Conservation (phyloP, 2,329 filamentous ascomycete genomes). For the Chaetomiaceae sp. region DNA sequence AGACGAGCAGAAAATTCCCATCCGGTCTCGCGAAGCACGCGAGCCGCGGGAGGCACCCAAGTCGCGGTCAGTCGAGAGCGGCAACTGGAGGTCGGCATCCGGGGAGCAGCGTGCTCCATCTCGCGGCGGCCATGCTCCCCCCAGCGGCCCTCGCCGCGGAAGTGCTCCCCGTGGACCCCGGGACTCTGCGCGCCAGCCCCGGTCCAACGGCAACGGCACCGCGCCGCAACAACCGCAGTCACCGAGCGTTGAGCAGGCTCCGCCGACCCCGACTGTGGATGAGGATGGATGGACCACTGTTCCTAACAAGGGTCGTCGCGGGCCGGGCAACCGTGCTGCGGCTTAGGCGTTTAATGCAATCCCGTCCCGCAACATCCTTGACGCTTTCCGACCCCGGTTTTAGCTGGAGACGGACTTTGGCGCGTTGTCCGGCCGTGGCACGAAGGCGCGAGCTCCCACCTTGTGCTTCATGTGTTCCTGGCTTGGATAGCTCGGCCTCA, state of each 20-base stretch:
- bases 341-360: slow-evolving; percentile 14
- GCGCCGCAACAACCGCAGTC: slow-evolving; percentile 32
- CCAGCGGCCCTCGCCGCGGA: slow-evolving; percentile 38
- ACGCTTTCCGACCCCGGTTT: too few species aligned
- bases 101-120: slow-evolving; percentile 42
- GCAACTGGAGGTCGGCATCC: slow-evolving; percentile 54
- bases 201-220: slow-evolving; percentile 41
- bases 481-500: slow-evolving; percentile 20
- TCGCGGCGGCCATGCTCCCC: slow-evolving; percentile 33
- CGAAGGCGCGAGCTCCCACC: slow-evolving; percentile 3
- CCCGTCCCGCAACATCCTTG: too few species aligned
- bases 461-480: slow-evolving; percentile 7
- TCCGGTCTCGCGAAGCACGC: slow-evolving; percentile 33
- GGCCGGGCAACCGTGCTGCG: slow-evolving; percentile 17
- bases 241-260: slow-evolving; percentile 29
- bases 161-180: slow-evolving; percentile 39
- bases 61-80: slow-evolving; percentile 51
- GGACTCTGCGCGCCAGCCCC: slow-evolving; percentile 41
- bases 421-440: not conserved
- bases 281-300: slow-evolving; percentile 63
- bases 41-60: slow-evolving; percentile 38
- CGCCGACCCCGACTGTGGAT: slow-evolving; percentile 37
- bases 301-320: slow-evolving; percentile 35
- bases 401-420: not conserved
- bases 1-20: slow-evolving; percentile 44